Base-by-base conservation (phyloP, 1,284 basidiomycete species). In the Agroathelia rolfsii region DNA sequence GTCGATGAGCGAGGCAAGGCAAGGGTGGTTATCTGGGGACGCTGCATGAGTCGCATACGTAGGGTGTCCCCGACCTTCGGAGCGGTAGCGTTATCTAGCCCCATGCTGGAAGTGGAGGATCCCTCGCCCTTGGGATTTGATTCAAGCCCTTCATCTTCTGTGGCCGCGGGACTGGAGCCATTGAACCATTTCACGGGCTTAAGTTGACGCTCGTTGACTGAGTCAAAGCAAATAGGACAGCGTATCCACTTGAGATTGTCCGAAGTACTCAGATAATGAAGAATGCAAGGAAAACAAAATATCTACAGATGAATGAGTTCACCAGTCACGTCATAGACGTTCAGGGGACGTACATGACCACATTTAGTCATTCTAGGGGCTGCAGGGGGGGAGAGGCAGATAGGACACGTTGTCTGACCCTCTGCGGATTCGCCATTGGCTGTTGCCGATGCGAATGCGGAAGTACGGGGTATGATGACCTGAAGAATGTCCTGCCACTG, bases 401-500 rank as follows among this genome's bases (percentile, higher is more conserved):
- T 97, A 3, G 94, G 95, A 56, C 94, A 98, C 9, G 75, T 79
- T 10, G 75, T 79, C 28, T 72, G 64, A 24, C 76, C 76, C 44
- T 83, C 79, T 22, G 41, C 26, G 28, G 53, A 46, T 23, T 62
- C 61, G 19, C 60, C 58, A 29, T 54, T 55, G 30, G 61, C 57
- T 32, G 66, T 58, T 42, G 71, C 66, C 48, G 66, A 69, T 41
- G 69, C 66, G 41, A 73, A 59, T 38, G 71, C 71, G 40, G 78
- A 78, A 40, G 71, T 65, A 32, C 84, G 86, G 20, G 90, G 86
- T 41, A 98, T 79, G 47, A 98, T 77, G 40, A 99, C 79, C 56
- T 97, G 94, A 6, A 95, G 66, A 44, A 99, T 87, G 57, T 97
- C 88, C n/a, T 83, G 74, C 89, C 89, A 95, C 62, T 92, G 84